phyloP scores from a whole-genome alignment of 768 basidiomycete species.

The Paxillus rubicundulus region DNA sequence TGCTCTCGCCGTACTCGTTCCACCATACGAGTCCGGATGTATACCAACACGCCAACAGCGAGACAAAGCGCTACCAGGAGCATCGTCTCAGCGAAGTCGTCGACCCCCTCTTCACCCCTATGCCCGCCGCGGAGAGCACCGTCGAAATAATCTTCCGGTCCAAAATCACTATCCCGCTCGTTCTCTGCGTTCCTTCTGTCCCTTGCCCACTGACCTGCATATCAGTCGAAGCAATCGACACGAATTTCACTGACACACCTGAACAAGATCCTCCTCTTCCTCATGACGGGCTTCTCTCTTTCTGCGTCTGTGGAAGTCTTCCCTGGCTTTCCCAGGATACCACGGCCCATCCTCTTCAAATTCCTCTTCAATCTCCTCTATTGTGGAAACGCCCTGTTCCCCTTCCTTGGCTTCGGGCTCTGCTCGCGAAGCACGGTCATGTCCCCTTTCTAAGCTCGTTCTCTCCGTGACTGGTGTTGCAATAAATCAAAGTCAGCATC shows the following conservation, averaged over 20 bases:
- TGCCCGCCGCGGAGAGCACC: constrained; percentile 57
- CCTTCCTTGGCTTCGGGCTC: constrained; percentile 2
- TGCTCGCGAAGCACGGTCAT: constrained; percentile 17
- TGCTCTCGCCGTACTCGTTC: constrained; percentile 69
- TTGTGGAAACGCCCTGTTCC: constrained; percentile 5
- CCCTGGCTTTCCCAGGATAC: constrained; percentile 81
- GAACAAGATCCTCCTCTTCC: constrained; percentile 71
- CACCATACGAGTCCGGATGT: constrained; percentile 75
- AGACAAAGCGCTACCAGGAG: constrained; percentile 72
- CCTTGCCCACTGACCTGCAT: constrained; percentile 63
- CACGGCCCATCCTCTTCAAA: constrained; percentile 58
- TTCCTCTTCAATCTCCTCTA: constrained; percentile 29
- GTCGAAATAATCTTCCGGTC: constrained; percentile 83
- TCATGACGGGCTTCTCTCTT: constrained; percentile 39
- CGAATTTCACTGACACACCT: constrained; percentile 42
- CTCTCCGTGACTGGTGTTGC: constrained; percentile 27
- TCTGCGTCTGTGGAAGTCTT: constrained; percentile 66
- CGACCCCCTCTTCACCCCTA: constrained; percentile 59
- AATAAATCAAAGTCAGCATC: constrained; percentile 7
- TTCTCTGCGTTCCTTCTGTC: constrained; percentile 69
- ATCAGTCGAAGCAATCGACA: constrained; percentile 2
- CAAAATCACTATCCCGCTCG: constrained; percentile 71
- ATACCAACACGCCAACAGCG: constrained; percentile 70
- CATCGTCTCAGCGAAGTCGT: constrained; percentile 80
- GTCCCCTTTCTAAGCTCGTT: constrained; percentile 19